phyloP scores from a whole-genome alignment of 164 flowering plant genomes.

The Litsea cubeba region DNA sequence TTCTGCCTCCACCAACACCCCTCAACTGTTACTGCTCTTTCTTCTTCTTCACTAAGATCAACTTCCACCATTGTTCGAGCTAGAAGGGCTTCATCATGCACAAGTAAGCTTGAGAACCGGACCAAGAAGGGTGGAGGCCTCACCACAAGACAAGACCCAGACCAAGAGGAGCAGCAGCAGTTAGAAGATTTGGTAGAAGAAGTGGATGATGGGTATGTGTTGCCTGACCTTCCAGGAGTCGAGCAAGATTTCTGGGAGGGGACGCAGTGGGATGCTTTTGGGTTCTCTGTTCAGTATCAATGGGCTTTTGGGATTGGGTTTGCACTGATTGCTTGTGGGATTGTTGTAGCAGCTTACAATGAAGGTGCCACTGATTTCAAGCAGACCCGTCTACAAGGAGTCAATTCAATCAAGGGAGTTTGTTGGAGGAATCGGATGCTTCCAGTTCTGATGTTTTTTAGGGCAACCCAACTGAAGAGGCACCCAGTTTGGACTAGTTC shows the following conservation, averaged over 20 bases:
- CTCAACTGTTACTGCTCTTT: not conserved
- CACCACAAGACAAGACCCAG: slow-evolving; percentile 28
- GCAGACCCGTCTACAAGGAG: slow-evolving; percentile 79
- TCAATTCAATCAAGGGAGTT: slow-evolving; percentile 64
- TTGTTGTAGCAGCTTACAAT: slow-evolving; percentile 82
- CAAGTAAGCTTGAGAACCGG: slow-evolving; percentile 58
- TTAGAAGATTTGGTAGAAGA: slow-evolving; percentile 7
- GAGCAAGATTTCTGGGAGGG: slow-evolving; percentile 85
- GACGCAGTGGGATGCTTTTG: slow-evolving; percentile 69
- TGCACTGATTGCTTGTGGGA: slow-evolving; percentile 71
- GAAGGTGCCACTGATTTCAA: slow-evolving; percentile 95
- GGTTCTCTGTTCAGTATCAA: slow-evolving; percentile 73
- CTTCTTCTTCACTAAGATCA: not conserved
- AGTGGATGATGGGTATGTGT: slow-evolving; percentile 41
- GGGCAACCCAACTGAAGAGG: slow-evolving; percentile 88
- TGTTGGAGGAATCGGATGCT: slow-evolving; percentile 71
- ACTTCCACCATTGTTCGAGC: slow-evolving; percentile 14
- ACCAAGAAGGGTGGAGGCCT: slow-evolving; percentile 27
- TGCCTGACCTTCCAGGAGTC: slow-evolving; percentile 71
- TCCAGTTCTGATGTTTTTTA: slow-evolving; percentile 79
- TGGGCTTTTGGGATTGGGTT: slow-evolving; percentile 92
- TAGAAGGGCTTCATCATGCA: slow-evolving; percentile 38
- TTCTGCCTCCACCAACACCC: not conserved
- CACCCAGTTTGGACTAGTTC: slow-evolving; percentile 77
- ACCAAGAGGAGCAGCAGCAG: slow-evolving; percentile 16